phyloP scores from a whole-genome alignment of 257 asterid species.

The Vinca minor region DNA sequence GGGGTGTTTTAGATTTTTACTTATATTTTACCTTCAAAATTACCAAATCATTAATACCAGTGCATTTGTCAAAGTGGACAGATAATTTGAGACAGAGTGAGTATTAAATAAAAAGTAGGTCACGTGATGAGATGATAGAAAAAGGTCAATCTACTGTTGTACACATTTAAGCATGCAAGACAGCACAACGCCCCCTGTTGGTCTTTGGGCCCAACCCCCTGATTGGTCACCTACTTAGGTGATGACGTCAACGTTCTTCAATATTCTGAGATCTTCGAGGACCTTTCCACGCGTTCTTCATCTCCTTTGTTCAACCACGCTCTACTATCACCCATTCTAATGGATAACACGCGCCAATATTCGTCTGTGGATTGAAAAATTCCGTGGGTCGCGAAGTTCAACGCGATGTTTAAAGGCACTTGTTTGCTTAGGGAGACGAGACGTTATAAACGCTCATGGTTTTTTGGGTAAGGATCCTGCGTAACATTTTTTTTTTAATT shows the following conservation, averaged over 20 bases:
- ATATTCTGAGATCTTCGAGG: constrained; percentile 17
- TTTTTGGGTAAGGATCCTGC: no score
- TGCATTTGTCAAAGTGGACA: no score
- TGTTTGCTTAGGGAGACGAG: constrained; percentile 7
- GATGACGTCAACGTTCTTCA: constrained; percentile 23
- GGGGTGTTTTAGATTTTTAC: no score
- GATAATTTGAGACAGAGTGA: no score
- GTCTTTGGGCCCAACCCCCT: constrained; percentile 23
- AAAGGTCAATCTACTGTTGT: constrained; percentile 10
- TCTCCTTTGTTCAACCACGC: background rate
- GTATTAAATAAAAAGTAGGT: constrained; percentile 33
- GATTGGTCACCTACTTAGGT: constrained; percentile 23
- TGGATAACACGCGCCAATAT: background rate
- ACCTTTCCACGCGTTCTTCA: background rate
- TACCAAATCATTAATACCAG: no score
- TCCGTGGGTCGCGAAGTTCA: constrained; percentile 11
- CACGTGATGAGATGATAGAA: constrained; percentile 55
- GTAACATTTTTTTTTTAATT: no score
- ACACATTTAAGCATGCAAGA: constrained; percentile 28
- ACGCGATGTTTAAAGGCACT: constrained; percentile 7
- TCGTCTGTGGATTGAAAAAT: background rate
- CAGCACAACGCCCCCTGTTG: constrained; percentile 15
- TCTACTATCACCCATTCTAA: background rate
- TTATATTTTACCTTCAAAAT: no score
- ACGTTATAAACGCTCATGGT: no score